Base-by-base conservation (phyloP, 192 early-diverging fungal genomes). In the Dissophora ornata region DNA sequence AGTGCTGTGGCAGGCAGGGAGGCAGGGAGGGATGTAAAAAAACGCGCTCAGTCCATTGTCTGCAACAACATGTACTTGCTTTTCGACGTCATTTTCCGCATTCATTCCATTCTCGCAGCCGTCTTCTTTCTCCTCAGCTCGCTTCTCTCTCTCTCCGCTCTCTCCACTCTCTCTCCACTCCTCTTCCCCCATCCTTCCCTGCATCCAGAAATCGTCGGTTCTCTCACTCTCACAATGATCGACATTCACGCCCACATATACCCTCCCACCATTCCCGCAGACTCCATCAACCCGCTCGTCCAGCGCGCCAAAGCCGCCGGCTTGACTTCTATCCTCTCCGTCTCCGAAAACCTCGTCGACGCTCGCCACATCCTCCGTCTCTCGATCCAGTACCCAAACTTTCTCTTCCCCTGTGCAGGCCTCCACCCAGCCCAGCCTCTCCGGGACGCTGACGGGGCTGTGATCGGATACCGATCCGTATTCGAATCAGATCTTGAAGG, bases 201-300 rank as follows among this genome's bases (percentile, higher is more conserved):
- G 36, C 30, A 22, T 62, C 21, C 46, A 50, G 32, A 16, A 8
- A 51, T 52, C 38, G 5, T 48, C 12, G 24, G 26, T 18, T 29
- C 24, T 41, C 49, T 13, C 21, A 10, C 29, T 21, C 13, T 41
- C 15, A 41, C 25, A 25, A 77, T 83, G 81, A 83, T 87, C 52
- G 86, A 87, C 69, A 79, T 80, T 9, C 86, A 87, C 69, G 86
- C 86, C 13, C 86, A 87, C 51, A 54, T 85, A 41, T 80, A 82
- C 51, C 73, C 67, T 13, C 60, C 62, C 1, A 84, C 80, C 32
- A 84, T 85, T 47, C 81, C 82, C 9, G 16, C 51, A 49, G 65
- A 64, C 38, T 57, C 53, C 50, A 64, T 66, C 66, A 44, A 25
- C 11, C 49, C 69, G 8, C 58, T 85, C 8, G 4, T 82, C 13